Percentiles rank a stretch among this genome's conserved stretches.
Evolutionary conservation across 1,139 yeast genomes (phyloP).

Genomic region (Debaryomyces sp.): DNA sequence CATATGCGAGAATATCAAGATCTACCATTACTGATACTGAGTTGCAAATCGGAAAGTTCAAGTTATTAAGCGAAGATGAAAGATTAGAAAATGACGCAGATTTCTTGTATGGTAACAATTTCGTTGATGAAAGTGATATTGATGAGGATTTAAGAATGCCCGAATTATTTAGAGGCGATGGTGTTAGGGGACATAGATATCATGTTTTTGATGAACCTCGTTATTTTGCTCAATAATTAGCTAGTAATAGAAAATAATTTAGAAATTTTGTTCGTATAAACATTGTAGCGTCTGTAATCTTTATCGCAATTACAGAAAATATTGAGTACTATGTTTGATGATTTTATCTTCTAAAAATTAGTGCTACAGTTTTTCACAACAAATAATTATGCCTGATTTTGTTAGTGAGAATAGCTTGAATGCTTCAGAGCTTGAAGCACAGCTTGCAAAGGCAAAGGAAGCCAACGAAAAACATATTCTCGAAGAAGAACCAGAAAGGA

Average conservation of each 20-base stretch:
- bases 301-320: not conserved
- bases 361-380: not conserved
- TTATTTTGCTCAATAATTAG: slow-evolving; percentile 54
- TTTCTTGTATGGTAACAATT: slow-evolving; percentile 57
- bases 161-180: slow-evolving; percentile 81
- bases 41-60: slow-evolving; percentile 91
- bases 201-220: slow-evolving; percentile 94
- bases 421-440: not conserved
- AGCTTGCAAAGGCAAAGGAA: slow-evolving; percentile 1
- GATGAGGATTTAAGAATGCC: slow-evolving; percentile 78
- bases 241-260: not conserved
- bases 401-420: slow-evolving; percentile 6
- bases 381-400: slow-evolving; percentile 6
- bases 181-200: slow-evolving; percentile 89
- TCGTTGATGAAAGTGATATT: slow-evolving; percentile 58
- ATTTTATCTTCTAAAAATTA: not conserved
- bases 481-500: slow-evolving; percentile 24
- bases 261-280: not conserved
- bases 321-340: not conserved
- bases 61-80: slow-evolving; percentile 53
- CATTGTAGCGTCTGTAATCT: not conserved
- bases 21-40: slow-evolving; percentile 97
- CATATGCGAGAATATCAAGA: slow-evolving; percentile 91
- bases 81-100: slow-evolving; percentile 38
- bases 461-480: not conserved